Base-by-base conservation (phyloP, 2,329 filamentous ascomycete genomes). In the Akanthomyces dipterigenus region DNA sequence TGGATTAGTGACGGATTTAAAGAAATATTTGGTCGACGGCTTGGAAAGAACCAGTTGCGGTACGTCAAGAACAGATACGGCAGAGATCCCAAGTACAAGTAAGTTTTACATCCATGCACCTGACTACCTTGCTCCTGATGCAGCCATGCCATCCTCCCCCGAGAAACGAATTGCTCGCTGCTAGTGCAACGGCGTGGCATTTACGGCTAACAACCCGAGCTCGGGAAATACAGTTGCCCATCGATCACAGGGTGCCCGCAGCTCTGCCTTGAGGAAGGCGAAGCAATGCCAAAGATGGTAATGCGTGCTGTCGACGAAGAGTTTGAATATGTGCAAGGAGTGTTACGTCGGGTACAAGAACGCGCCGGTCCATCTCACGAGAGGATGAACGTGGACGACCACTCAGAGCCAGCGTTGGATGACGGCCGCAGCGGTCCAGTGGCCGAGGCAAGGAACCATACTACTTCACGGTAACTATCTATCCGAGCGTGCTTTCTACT, bases 1-100 rank as follows among this genome's bases (percentile, higher is more conserved):
- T 64, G 65, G 12, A 74, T 75, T 43, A 63, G 14, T 28, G 16
- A 34, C 5, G 12, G 0, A 18, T 59, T 59, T 14, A 1, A 50
- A 12, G 1, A 1, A 1, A 18, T 20, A 12, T 59, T 51, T 24
- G 46, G 38, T 1, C 34, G 56, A 49, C 5, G 6, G 11, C 20
- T 57, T 2, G 5, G 3, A 3, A 2, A 11, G 1, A 16, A 49
- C 5, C 43, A 49, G 34, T 28, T 49, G 8, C 22, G 18, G 18
- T 57, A 57, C 22, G 16, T 57, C 55, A 34, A 20, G 43, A 20
- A 4, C 16, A 49, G 22, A 18, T 57, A 57, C 2, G 24, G 45
- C 26, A 48, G 7, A 7, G 43, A 57, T 6, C 8, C 31, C 6
- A 11, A 20, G 1, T 57, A 22, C 28, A 46, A 34, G 55, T 57